Evolutionary conservation across 2,329 filamentous ascomycete genomes (phyloP).

Genomic region (Capronia coronata): DNA sequence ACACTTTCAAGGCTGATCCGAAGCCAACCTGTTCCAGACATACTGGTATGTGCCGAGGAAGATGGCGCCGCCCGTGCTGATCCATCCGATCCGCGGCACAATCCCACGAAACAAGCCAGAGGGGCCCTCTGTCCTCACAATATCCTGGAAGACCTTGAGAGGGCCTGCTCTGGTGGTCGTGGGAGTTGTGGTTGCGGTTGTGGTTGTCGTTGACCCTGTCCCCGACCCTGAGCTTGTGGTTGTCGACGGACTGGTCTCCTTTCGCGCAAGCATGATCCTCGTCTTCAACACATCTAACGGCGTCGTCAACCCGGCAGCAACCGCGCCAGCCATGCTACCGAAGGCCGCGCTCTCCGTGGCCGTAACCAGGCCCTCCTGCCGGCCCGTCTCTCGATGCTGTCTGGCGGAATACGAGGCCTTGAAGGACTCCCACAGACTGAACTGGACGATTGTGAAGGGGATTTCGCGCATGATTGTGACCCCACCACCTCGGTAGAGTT

Average conservation of each 20-base stretch:
- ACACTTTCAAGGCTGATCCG: slow-evolving; percentile 7
- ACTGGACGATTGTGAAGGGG: slow-evolving; percentile 94
- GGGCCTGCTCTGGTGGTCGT: slow-evolving; percentile 31
- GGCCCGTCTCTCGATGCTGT: slow-evolving; percentile 48
- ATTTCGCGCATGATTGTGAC: slow-evolving; percentile 95
- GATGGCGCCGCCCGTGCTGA: slow-evolving; percentile 86
- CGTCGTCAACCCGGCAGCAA: slow-evolving; percentile 83
- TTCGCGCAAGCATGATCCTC: slow-evolving; percentile 78
- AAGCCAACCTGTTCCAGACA: slow-evolving; percentile 18
- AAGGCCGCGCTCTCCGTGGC: slow-evolving; percentile 77
- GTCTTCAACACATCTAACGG: slow-evolving; percentile 96
- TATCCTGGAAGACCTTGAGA: slow-evolving; percentile 53
- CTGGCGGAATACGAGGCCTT: slow-evolving; percentile 52
- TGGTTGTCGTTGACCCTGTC: not conserved
- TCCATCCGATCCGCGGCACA: slow-evolving; percentile 85
- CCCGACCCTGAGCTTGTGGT: not conserved
- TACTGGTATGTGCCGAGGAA: slow-evolving; percentile 90
- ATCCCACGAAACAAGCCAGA: slow-evolving; percentile 47
- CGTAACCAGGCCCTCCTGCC: slow-evolving; percentile 49
- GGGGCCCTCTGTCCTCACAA: slow-evolving; percentile 49
- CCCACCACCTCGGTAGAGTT: slow-evolving; percentile 85
- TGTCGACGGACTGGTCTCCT: slow-evolving; percentile 46
- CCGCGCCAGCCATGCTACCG: slow-evolving; percentile 73
- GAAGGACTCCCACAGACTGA: slow-evolving; percentile 91
- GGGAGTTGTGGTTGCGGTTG: not conserved